phyloP scores from a whole-genome alignment of 2,329 filamentous ascomycete species.

The Madurella fahalii region DNA sequence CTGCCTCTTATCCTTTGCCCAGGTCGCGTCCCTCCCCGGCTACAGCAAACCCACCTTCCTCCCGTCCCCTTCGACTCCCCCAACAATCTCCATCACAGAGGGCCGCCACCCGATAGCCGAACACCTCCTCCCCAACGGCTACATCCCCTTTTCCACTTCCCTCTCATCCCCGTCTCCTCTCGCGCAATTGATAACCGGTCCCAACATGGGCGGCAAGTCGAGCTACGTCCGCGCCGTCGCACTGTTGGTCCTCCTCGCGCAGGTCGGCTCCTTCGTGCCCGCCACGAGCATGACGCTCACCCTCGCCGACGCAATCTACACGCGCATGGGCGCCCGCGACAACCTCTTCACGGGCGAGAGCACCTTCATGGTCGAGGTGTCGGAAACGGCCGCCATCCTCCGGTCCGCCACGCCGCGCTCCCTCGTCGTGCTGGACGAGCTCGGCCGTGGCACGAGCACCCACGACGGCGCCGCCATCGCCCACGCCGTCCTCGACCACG shows the following conservation, averaged over 20 bases:
- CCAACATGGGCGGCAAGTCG: constrained; percentile 99
- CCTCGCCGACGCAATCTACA: constrained; percentile 86
- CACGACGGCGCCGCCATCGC: constrained; percentile 97
- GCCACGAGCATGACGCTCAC: constrained; percentile 70
- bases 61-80: constrained; percentile 53
- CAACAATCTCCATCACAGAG: constrained; percentile 64
- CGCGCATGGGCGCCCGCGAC: constrained; percentile 92
- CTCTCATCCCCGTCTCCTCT: constrained; percentile 63
- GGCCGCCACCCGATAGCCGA: constrained; percentile 96
- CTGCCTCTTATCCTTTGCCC: constrained; percentile 81
- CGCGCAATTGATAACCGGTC: constrained; percentile 86
- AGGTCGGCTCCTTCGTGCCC: constrained; percentile 92
- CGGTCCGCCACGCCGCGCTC: constrained; percentile 80
- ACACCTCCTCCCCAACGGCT: constrained; percentile 76
- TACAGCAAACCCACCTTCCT: constrained; percentile 74
- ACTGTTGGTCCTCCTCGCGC: constrained; percentile 87
- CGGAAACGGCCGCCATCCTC: constrained; percentile 85
- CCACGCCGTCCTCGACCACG: constrained; percentile 80
- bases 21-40: constrained; percentile 78
- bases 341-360: constrained; percentile 93
- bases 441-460: constrained; percentile 88
- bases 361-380: constrained; percentile 97
- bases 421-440: constrained; percentile 89
- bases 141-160: constrained; percentile 84
- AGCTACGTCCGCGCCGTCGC: constrained; percentile 92